These are phyloP conservation scores for Gaillardinia entomophila DNA, from an alignment of 805 yeast species.

Conservation along the genomic window DNA sequence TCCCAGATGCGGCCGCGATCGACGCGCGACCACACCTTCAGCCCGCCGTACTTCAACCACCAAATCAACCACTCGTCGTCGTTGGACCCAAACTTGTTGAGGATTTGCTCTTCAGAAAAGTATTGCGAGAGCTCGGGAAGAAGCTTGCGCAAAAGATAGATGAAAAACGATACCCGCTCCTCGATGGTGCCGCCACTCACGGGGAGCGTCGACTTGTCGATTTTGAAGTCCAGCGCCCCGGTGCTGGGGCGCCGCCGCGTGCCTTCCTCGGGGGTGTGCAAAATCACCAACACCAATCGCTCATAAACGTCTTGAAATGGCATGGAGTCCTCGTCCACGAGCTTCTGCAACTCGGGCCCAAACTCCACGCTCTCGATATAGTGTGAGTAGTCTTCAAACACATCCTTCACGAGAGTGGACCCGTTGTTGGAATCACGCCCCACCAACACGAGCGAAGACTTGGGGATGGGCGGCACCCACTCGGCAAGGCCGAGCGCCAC, in stretches of 20 bases:
- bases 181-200: slow-evolving; percentile 59
- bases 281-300: slow-evolving; percentile 64
- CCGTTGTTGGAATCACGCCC: slow-evolving; percentile 43
- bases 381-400: slow-evolving; percentile 33
- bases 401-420: slow-evolving; percentile 19
- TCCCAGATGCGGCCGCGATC: slow-evolving; percentile 94
- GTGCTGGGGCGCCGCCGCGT: slow-evolving; percentile 1
- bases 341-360: slow-evolving; percentile 17
- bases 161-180: slow-evolving; percentile 63
- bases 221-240: slow-evolving; percentile 15
- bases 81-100: slow-evolving; percentile 48
- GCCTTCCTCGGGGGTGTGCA: slow-evolving; percentile 62
- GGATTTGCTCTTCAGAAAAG: slow-evolving; percentile 73
- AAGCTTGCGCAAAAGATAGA: slow-evolving; percentile 52
- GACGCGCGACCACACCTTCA: slow-evolving; percentile 72
- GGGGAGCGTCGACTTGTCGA: slow-evolving; percentile 37
- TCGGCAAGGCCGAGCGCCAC: slow-evolving; percentile 83
- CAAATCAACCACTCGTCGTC: slow-evolving; percentile 89
- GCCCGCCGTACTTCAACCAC: slow-evolving; percentile 92
- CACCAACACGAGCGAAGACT: slow-evolving; percentile 48
- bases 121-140: slow-evolving; percentile 74
- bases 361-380: slow-evolving; percentile 29
- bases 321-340: slow-evolving; percentile 34
- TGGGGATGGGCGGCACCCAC: slow-evolving; percentile 70
- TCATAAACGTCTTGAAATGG: slow-evolving; percentile 67